A percentile compares a stretch with the other conserved stretches of the same genome.
Conservation (phyloP, 306 rosid genomes). For the Trifolium subterraneum region DNA sequence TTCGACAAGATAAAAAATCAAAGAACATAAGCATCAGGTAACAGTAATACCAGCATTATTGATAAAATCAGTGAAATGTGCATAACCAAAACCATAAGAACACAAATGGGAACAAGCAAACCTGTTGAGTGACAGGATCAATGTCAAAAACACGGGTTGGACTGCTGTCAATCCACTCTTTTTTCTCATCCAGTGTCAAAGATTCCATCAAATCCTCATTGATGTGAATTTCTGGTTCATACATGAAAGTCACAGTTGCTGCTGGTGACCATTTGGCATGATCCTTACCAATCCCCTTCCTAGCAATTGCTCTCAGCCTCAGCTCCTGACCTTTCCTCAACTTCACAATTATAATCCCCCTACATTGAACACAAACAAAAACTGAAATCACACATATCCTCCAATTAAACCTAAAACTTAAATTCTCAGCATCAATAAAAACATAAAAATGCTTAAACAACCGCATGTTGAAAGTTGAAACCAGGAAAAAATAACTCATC, state of each 20-base stretch:
- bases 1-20: not conserved
- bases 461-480: not conserved
- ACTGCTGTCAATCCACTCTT: conserved; percentile 84
- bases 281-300: conserved; percentile 98
- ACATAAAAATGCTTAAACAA: not conserved
- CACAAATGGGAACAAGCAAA: conserved; percentile 40
- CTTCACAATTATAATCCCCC: conserved; percentile 96
- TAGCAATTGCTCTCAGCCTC: conserved; percentile 93
- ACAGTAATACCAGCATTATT: not conserved
- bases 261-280: conserved; percentile 99
- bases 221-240: conserved; percentile 83
- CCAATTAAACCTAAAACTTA: conserved; percentile 21
- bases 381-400: conserved; percentile 20
- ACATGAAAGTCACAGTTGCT: conserved; percentile 96
- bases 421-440: not conserved
- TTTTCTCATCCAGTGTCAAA: conserved; percentile 78
- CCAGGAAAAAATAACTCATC: not conserved
- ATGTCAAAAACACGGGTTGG: conserved; percentile 88
- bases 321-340: conserved; percentile 88
- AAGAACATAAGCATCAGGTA: not conserved
- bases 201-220: conserved; percentile 93
- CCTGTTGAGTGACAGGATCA: conserved; percentile 81
- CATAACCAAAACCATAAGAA: not conserved
- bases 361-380: conserved; percentile 38
- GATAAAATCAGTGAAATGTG: not conserved